These are phyloP conservation scores for Neophaeococcomyces aloes DNA, from an alignment of 2,329 filamentous ascomycete genomes.

Conservation along the genomic window DNA sequence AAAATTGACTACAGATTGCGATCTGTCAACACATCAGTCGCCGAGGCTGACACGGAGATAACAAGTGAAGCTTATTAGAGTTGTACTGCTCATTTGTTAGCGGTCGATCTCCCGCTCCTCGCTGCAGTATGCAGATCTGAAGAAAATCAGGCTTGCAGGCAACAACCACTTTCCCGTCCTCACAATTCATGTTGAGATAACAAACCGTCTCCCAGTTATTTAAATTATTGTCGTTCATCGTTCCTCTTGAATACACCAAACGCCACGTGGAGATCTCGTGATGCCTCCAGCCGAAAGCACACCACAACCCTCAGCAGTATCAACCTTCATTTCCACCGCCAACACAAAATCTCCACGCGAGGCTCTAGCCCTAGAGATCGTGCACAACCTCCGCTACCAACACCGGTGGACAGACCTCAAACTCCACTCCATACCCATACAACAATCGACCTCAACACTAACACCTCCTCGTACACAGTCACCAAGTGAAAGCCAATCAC, in stretches of 20 bases:
- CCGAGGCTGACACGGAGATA: background rate
- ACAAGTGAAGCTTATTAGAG: background rate
- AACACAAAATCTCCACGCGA: constrained; percentile 22
- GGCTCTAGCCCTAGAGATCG: constrained; percentile 47
- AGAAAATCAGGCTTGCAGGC: too few species aligned
- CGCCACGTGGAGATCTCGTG: too few species aligned
- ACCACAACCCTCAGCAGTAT: constrained; percentile 31
- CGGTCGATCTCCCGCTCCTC: too few species aligned
- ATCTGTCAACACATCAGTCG: background rate
- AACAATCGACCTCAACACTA: constrained; percentile 25
- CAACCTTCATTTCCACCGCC: constrained; percentile 30
- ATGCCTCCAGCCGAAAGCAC: too few species aligned
- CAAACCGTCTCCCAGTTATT: too few species aligned
- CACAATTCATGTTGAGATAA: too few species aligned
- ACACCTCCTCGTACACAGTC: constrained; percentile 10
- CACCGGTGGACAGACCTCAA: constrained; percentile 51
- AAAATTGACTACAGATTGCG: background rate
- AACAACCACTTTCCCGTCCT: too few species aligned
- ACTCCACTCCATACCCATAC: constrained; percentile 35
- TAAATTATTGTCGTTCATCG: too few species aligned
- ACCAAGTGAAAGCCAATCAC: background rate
- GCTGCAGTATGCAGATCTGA: too few species aligned
- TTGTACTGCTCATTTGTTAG: background rate
- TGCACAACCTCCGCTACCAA: constrained; percentile 54
- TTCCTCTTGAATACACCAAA: too few species aligned